Percentiles rank a stretch among this genome's conserved stretches.
Evolutionary conservation across 129 eudicot genomes (phyloP).

Genomic region (Lactuca saligna): DNA sequence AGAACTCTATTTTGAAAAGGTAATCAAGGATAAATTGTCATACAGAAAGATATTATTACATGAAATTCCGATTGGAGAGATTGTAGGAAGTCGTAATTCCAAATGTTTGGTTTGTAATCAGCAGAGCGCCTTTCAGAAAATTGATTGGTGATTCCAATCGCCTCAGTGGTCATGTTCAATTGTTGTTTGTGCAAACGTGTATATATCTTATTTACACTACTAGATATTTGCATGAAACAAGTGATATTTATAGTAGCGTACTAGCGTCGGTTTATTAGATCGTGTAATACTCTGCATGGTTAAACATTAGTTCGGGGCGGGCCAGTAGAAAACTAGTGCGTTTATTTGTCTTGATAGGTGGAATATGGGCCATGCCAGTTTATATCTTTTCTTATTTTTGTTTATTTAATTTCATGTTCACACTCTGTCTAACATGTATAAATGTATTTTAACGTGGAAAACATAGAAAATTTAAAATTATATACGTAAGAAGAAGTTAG

Average conservation of each 20-base stretch:
- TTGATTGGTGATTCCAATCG: neutral
- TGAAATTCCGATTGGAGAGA: slow-evolving; percentile 22
- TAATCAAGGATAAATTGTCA: neutral
- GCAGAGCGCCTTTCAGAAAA: slow-evolving; percentile 17
- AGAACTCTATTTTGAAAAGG: too few relatives aligned
- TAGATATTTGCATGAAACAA: neutral
- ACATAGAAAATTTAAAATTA: too few relatives aligned
- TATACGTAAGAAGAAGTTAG: too few relatives aligned
- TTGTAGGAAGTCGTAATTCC: slow-evolving; percentile 31
- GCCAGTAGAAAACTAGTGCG: neutral
- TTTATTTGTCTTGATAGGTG: neutral
- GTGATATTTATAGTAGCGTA: neutral
- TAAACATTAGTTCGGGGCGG: neutral
- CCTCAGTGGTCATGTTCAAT: neutral
- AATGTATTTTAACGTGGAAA: too few relatives aligned
- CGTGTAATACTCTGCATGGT: too few relatives aligned
- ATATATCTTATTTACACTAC: neutral
- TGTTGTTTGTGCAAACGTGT: neutral
- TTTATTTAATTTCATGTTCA: too few relatives aligned
- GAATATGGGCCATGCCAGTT: neutral
- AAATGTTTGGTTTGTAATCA: slow-evolving; percentile 40
- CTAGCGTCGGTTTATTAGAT: neutral
- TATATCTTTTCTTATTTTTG: neutral
- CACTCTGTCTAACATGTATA: too few relatives aligned
- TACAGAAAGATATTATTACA: neutral